Conservation (phyloP, 1,139 yeast genomes). For the Scheffersomyces insectosa region DNA sequence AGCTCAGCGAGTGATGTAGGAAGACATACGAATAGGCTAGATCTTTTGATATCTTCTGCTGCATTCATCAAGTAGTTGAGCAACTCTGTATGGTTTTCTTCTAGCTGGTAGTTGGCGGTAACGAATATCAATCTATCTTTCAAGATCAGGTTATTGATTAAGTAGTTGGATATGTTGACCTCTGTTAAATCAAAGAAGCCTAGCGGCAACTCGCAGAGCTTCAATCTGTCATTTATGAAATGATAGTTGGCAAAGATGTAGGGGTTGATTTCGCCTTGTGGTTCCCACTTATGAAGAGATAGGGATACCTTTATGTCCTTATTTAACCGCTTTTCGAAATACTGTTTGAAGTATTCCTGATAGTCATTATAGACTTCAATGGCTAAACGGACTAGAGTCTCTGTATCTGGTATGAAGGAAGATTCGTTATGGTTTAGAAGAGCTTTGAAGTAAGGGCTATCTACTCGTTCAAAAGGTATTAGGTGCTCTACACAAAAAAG, state of each 20-base stretch:
- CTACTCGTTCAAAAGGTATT: constrained; percentile 18
- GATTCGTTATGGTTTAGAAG: constrained; percentile 9
- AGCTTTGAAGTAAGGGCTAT: constrained; percentile 15
- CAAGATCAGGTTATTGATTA: constrained; percentile 12
- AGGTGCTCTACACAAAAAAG: constrained; percentile 21
- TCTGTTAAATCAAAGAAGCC: constrained; percentile 18
- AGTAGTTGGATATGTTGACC: constrained; percentile 9
- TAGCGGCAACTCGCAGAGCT: constrained; percentile 20
- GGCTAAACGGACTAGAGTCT: constrained; percentile 18
- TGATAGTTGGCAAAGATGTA: constrained; percentile 21
- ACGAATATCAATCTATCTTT: constrained; percentile 13
- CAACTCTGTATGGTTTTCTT: constrained; percentile 16
- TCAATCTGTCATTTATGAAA: constrained; percentile 17
- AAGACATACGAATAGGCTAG: constrained; percentile 18
- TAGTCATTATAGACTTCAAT: constrained; percentile 20
- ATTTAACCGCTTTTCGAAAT: constrained; percentile 13
- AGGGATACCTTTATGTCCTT: constrained; percentile 14
- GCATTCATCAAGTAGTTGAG: constrained; percentile 15
- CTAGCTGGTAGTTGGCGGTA: constrained; percentile 22
- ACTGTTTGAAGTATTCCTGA: constrained; percentile 19
- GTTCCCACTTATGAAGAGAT: constrained; percentile 23
- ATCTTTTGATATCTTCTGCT: constrained; percentile 7
- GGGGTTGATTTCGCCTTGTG: constrained; percentile 12
- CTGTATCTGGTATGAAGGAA: constrained; percentile 16
- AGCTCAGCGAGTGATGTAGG: constrained; percentile 16